Percentiles rank a stretch among this genome's conserved stretches.
Conservation (phyloP, 495 filamentous ascomycete genomes). For the Hyaloscypha bicolor region DNA sequence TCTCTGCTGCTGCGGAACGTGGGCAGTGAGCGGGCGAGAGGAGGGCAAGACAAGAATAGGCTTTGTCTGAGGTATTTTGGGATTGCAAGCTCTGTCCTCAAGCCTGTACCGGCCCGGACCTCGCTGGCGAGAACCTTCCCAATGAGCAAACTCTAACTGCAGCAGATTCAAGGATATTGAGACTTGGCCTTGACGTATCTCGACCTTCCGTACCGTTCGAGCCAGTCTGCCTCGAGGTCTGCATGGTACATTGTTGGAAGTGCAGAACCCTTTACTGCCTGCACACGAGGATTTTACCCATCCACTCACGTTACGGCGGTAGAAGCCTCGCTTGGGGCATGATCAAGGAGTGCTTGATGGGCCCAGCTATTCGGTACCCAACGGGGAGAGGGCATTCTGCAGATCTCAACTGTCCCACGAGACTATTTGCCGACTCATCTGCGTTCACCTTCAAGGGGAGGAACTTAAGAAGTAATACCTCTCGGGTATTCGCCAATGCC, state of each 20-base stretch:
- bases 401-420: conserved; percentile 9
- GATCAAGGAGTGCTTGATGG: not conserved
- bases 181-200: not conserved
- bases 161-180: not conserved
- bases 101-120: not conserved
- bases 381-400: not conserved
- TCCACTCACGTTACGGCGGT: not conserved
- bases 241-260: not conserved
- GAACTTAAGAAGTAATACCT: not conserved
- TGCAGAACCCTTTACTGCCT: not conserved
- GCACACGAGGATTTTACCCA: not conserved
- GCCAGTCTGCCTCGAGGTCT: not conserved
- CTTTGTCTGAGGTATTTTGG: not conserved
- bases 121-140: not conserved
- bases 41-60: not conserved
- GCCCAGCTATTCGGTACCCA: not conserved
- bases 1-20: not conserved
- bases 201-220: not conserved
- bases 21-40: not conserved
- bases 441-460: not conserved
- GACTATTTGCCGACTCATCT: conserved; percentile 4
- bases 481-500: not conserved
- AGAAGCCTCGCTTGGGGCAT: not conserved
- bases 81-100: not conserved
- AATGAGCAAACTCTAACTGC: not conserved